Evolutionary conservation across 495 filamentous ascomycete genomes (phyloP).

Genomic region (Pyronema domesticum): DNA sequence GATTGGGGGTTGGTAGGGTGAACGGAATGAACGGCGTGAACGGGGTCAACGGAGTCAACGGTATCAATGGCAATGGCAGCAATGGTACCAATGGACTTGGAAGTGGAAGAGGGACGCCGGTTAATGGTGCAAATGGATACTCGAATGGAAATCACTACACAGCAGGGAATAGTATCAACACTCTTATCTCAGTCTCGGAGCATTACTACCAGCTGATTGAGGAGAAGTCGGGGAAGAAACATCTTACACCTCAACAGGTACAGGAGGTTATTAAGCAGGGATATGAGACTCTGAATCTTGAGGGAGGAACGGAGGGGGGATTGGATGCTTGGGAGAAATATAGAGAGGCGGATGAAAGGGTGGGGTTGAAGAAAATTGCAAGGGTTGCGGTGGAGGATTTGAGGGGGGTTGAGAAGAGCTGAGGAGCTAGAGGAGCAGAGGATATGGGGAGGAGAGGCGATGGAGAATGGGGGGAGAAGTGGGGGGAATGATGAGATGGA

Average conservation of each 20-base stretch:
- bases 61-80: too few relatives aligned
- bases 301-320: conserved; percentile 40
- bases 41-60: conserved; percentile 39
- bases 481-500: too few relatives aligned
- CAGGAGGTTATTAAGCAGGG: conserved; percentile 85
- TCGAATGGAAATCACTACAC: conserved; percentile 12
- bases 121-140: conserved; percentile 29
- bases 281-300: conserved; percentile 63
- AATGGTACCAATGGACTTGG: neutral
- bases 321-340: conserved; percentile 62
- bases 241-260: conserved; percentile 67
- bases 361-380: conserved; percentile 69
- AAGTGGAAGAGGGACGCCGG: conserved; percentile 3
- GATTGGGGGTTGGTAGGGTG: conserved; percentile 29
- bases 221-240: conserved; percentile 37
- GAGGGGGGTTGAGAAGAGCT: conserved; percentile 27
- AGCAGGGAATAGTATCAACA: conserved; percentile 48
- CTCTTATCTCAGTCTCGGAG: conserved; percentile 61
- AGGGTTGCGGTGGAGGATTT: conserved; percentile 56
- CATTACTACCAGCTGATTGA: conserved; percentile 77
- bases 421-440: neutral
- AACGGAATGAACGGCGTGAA: conserved; percentile 17
- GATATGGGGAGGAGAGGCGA: too few relatives aligned
- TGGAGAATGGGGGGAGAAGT: too few relatives aligned
- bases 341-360: conserved; percentile 58